Evolutionary conservation across 2,329 filamentous ascomycete species (phyloP).

Genomic region (Scedosporium aurantiacum): DNA sequence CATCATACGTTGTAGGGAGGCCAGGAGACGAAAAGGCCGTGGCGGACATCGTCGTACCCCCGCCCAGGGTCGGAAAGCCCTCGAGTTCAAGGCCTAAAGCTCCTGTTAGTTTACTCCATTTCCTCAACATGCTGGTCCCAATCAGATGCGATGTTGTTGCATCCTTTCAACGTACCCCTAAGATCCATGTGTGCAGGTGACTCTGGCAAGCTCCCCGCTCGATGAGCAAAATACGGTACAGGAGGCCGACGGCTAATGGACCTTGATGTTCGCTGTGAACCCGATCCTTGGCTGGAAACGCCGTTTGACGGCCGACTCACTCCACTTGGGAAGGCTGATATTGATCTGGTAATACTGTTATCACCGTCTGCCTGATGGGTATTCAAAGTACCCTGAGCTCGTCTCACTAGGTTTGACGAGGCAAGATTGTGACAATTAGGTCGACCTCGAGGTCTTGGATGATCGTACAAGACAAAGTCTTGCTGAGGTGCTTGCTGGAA

Average conservation of each 20-base stretch:
- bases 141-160: background rate
- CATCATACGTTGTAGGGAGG: conserved; percentile 39
- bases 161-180: conserved; percentile 34
- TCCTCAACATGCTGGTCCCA: background rate
- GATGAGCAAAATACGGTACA: conserved; percentile 60
- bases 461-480: conserved; percentile 72
- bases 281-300: too few relatives aligned
- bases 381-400: too few relatives aligned
- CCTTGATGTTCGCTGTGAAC: background rate
- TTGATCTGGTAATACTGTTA: too few relatives aligned
- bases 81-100: conserved; percentile 44
- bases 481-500: conserved; percentile 45
- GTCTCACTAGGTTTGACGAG: too few relatives aligned
- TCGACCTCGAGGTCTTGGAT: conserved; percentile 19
- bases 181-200: conserved; percentile 35
- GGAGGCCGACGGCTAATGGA: conserved; percentile 43
- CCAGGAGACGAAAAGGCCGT: conserved; percentile 44
- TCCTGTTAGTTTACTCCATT: background rate
- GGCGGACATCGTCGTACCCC: conserved; percentile 27
- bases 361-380: background rate
- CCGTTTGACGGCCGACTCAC: too few relatives aligned
- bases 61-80: conserved; percentile 47
- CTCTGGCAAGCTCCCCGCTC: conserved; percentile 39
- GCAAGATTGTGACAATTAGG: background rate
- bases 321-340: too few relatives aligned